Percentiles rank a stretch among this genome's conserved stretches.
phyloP scores from a whole-genome alignment of 2,329 filamentous ascomycete genomes.

The Aspergillus felis region DNA sequence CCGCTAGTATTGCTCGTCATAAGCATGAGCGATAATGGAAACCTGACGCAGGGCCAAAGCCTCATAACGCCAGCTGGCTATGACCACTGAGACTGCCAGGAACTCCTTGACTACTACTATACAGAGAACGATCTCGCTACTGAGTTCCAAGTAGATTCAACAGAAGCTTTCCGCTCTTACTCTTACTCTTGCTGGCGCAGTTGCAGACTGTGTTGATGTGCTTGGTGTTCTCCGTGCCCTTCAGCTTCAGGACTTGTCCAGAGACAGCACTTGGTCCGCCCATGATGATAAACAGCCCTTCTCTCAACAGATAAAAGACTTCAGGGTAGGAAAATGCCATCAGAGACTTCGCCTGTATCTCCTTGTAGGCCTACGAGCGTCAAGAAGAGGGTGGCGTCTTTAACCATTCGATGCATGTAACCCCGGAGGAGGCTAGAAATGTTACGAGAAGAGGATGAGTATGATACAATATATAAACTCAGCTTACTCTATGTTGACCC shows the following conservation, averaged over 20 bases:
- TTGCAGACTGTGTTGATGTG: background rate
- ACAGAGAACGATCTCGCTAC: background rate
- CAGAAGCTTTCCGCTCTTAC: background rate
- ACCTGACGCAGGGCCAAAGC: too few species aligned
- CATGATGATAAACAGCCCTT: too few species aligned
- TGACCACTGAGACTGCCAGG: too few species aligned
- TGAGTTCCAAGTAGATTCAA: background rate
- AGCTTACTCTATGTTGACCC: background rate
- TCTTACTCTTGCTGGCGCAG: background rate
- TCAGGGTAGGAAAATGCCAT: background rate
- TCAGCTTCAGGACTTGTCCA: background rate
- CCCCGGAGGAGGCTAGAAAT: background rate
- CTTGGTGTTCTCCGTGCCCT: too few species aligned
- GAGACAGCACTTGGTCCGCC: background rate
- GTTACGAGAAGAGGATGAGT: too few species aligned
- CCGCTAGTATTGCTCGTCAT: too few species aligned
- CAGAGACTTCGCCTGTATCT: background rate
- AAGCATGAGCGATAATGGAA: too few species aligned
- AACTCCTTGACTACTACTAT: too few species aligned
- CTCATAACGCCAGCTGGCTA: too few species aligned
- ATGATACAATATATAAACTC: too few species aligned
- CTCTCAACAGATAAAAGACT: background rate
- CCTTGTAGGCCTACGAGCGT: background rate
- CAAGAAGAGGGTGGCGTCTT: background rate
- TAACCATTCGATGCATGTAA: background rate